A percentile compares a stretch with the other conserved stretches of the same genome.
phyloP scores from a whole-genome alignment of 371 early-diverging fungal genomes.

The Synchytrium microbalum region DNA sequence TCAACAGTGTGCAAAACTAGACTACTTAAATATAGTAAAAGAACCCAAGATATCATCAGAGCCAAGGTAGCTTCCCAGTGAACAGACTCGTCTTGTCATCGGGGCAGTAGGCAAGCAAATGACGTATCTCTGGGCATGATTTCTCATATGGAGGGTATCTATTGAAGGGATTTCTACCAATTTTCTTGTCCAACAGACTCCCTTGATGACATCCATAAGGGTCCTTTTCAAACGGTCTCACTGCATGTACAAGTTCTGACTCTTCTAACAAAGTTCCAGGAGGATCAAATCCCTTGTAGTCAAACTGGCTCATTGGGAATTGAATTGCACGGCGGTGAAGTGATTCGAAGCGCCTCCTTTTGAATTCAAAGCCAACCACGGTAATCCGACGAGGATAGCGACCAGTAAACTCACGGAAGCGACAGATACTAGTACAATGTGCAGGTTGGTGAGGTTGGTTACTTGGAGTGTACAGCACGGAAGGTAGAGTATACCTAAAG shows the following conservation, averaged over 20 bases:
- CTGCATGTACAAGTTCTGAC: not conserved
- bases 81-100: not conserved
- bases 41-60: no score
- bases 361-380: slow-evolving; percentile 40
- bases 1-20: no score
- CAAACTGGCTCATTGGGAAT: not conserved
- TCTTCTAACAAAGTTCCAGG: not conserved
- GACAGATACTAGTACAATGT: slow-evolving; percentile 18
- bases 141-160: not conserved
- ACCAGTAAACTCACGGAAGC: slow-evolving; percentile 40
- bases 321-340: not conserved
- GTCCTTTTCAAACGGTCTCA: not conserved
- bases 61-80: slow-evolving; percentile 1
- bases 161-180: not conserved
- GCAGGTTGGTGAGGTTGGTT: no score
- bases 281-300: not conserved
- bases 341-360: slow-evolving; percentile 7
- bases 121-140: not conserved
- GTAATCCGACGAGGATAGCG: slow-evolving; percentile 36
- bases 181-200: not conserved
- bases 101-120: slow-evolving; percentile 1
- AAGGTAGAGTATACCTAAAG: slow-evolving; percentile 17
- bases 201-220: slow-evolving; percentile 3
- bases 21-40: no score
- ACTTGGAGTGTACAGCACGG: not conserved